Evolutionary conservation across 352 stramenopile genomes (phyloP).

Genomic region (Thraustotheca clavata): DNA sequence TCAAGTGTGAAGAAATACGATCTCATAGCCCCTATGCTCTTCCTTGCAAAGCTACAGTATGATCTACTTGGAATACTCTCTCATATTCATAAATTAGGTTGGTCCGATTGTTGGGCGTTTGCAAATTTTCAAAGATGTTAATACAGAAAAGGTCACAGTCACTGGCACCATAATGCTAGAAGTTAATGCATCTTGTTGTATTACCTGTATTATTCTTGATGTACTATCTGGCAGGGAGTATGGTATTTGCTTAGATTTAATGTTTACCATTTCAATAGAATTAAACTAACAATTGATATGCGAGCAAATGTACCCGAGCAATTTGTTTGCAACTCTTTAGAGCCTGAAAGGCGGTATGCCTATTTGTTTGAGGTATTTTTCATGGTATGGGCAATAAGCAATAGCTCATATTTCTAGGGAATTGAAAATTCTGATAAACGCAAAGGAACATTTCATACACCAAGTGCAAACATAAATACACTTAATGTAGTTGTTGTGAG

Average conservation of each 20-base stretch:
- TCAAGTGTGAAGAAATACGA: neutral
- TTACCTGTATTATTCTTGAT: constrained; percentile 56
- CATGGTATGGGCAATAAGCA: neutral
- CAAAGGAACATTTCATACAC: constrained; percentile 56
- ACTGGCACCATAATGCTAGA: constrained; percentile 55
- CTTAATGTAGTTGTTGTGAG: constrained; percentile 57
- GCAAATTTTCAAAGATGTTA: neutral
- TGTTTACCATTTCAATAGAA: constrained; percentile 1
- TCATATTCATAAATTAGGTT: neutral
- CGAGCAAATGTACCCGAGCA: constrained; percentile 30
- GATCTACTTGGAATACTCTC: neutral
- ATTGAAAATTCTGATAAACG: constrained; percentile 42
- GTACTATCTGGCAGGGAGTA: constrained; percentile 46
- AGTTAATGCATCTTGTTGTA: constrained; percentile 36
- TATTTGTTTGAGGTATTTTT: constrained; percentile 51
- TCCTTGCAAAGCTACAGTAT: constrained; percentile 8
- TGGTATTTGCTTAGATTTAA: neutral
- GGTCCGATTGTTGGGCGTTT: constrained; percentile 12
- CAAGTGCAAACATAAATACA: constrained; percentile 16
- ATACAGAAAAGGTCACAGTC: constrained; percentile 2
- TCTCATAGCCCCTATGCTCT: neutral
- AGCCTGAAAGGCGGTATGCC: constrained; percentile 48
- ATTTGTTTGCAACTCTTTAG: constrained; percentile 38
- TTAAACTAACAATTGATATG: constrained; percentile 31
- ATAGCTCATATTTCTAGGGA: constrained; percentile 29